Conservation (phyloP, 495 filamentous ascomycete species). For the Articulospora tetracladia region DNA sequence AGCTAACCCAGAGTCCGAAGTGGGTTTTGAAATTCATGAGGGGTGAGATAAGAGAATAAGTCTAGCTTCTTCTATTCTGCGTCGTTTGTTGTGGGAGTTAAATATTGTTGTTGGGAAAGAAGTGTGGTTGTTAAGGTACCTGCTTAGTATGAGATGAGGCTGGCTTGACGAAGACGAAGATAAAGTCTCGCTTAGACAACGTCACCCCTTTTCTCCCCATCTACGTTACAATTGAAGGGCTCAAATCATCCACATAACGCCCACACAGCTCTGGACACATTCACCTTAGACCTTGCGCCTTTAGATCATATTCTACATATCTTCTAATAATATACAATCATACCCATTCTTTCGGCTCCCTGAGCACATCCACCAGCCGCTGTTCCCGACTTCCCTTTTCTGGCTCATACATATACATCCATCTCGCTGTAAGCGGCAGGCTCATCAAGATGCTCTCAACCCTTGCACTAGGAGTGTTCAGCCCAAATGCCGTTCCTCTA, state of each 20-base stretch:
- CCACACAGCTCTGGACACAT: too few relatives aligned
- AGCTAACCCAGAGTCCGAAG: background rate
- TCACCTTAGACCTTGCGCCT: background rate
- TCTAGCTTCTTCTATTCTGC: background rate
- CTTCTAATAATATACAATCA: conserved; percentile 2
- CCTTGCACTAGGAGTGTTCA: conserved; percentile 87
- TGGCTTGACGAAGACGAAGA: too few relatives aligned
- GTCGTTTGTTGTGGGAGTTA: background rate
- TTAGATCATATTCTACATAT: conserved; percentile 1
- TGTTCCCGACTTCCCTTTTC: conserved; percentile 71
- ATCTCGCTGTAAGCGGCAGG: conserved; percentile 85
- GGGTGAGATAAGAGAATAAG: background rate
- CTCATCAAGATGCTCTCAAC: conserved; percentile 98
- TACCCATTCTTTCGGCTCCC: conserved; percentile 87
- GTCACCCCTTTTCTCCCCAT: too few relatives aligned
- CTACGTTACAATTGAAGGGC: too few relatives aligned
- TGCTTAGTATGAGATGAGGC: too few relatives aligned
- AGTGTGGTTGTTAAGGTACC: too few relatives aligned
- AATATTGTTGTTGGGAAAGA: too few relatives aligned
- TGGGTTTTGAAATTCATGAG: background rate
- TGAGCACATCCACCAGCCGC: conserved; percentile 75
- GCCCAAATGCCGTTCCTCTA: conserved; percentile 88
- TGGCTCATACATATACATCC: conserved; percentile 92
- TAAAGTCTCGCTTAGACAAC: too few relatives aligned
- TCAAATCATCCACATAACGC: too few relatives aligned